phyloP scores from a whole-genome alignment of 148 eudicot species.

The Cornus kousa region DNA sequence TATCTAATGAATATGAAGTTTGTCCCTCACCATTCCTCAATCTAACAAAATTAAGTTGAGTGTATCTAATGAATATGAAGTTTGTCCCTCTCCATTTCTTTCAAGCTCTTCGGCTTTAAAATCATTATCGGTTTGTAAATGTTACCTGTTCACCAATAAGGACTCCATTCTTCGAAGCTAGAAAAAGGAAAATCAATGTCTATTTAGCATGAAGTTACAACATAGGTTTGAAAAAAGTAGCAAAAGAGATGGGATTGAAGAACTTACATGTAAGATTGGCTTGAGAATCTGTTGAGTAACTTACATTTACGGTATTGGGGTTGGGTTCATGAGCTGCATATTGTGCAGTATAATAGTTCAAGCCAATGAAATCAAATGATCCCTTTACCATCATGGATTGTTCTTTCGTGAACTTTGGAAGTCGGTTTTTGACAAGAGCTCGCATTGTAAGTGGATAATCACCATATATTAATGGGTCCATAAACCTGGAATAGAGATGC shows the following conservation, averaged over 20 bases:
- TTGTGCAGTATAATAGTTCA: constrained; percentile 49
- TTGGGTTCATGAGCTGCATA: constrained; percentile 31
- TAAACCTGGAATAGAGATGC: constrained; percentile 20
- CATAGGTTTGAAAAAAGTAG: no score
- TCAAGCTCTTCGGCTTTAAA: no score
- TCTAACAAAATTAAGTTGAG: no score
- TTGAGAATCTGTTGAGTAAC: constrained; percentile 31
- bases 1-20: no score
- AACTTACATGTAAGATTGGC: constrained; percentile 33
- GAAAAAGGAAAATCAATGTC: neutral
- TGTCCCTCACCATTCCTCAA: no score
- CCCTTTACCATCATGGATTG: constrained; percentile 23
- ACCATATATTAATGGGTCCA: constrained; percentile 31
- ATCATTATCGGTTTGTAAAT: no score
- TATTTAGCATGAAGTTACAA: no score
- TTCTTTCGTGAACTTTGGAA: constrained; percentile 29
- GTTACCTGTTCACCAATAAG: constrained; percentile 31
- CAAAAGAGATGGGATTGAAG: neutral
- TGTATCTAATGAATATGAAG: no score
- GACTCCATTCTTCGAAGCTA: constrained; percentile 44
- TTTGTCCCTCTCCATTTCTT: no score
- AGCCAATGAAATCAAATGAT: constrained; percentile 51
- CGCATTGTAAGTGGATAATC: constrained; percentile 22
- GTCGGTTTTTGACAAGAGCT: constrained; percentile 13
- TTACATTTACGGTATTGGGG: constrained; percentile 15